Conservation (phyloP, 768 basidiomycete genomes). For the Pluteus cervinus region DNA sequence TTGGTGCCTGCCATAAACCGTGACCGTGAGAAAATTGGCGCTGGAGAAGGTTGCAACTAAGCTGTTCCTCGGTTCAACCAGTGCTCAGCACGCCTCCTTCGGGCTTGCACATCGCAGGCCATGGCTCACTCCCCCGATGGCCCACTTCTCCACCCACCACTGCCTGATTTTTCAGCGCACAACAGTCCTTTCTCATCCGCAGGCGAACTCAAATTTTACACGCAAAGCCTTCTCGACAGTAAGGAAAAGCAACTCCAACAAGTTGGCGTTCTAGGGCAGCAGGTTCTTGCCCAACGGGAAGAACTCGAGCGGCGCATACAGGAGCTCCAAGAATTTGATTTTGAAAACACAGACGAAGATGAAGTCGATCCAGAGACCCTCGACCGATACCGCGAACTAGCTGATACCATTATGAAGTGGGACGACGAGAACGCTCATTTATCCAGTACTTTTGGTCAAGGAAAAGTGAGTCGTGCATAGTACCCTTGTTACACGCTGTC, state of each 20-base stretch:
- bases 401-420: constrained; percentile 71
- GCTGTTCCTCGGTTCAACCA: constrained; percentile 8
- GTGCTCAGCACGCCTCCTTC: constrained; percentile 11
- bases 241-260: constrained; percentile 93
- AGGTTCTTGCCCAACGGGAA: constrained; percentile 88
- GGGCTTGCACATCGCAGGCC: constrained; percentile 14
- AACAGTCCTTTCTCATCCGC: constrained; percentile 39
- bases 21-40: too few relatives aligned
- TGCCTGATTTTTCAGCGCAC: constrained; percentile 36
- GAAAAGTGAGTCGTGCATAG: constrained; percentile 45
- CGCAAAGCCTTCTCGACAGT: constrained; percentile 70
- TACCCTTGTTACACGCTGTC: not conserved
- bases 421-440: constrained; percentile 75
- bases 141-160: constrained; percentile 20
- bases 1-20: too few relatives aligned
- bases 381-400: constrained; percentile 70
- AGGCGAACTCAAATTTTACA: constrained; percentile 55
- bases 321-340: constrained; percentile 69
- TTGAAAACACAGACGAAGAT: constrained; percentile 56
- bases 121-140: constrained; percentile 38
- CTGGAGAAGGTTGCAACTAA: constrained; percentile 2
- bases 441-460: constrained; percentile 60
- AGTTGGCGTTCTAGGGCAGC: constrained; percentile 89
- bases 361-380: constrained; percentile 63
- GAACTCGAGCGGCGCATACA: constrained; percentile 86